Evolutionary conservation across 805 yeast genomes (phyloP), one percentile per base, ranked within the genome.

Genomic region (Yarrowia bubula): DNA sequence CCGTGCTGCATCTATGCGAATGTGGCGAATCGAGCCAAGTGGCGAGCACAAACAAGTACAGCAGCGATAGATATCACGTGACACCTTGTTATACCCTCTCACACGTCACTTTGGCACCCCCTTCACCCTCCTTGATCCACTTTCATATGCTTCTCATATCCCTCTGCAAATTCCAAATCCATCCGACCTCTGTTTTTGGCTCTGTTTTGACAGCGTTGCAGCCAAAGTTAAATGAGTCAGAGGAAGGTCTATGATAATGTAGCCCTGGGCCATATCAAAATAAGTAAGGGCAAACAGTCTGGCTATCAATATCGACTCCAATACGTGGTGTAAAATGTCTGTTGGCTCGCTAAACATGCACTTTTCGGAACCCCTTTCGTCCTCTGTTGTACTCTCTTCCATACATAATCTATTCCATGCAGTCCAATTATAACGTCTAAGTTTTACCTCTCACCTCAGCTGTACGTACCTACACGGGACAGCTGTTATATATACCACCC

Each of bases 171-270:
- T 48, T 35, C 55, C 55, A 33, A 33, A 17, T 48, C 18, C 55
- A 13, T 22, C 28, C 3, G 28, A 22, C 4, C 28, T 22, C 28
- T 22, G 28, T 22, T 22, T n/a, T 22, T 22, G 28, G 28, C 28
- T 22, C 55, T 35, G 55, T 48, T 33, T 48, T 48, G 41, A 35
- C 55, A 18, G 18, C 55, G 55, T 48, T 48, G 55, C 55, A 48
- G 55, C 41, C 55, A 48, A 48, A 48, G 55, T 14, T 35, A 6
- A 35, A 35, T 35, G 55, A 33, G 41, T 48, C 55, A 48, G 41
- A 17, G 39, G 28, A 22, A 22, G 28, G 28, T 22, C 28, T 22
- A 22, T 22, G 28, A 22, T 22, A 22, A 22, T 22, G 28, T 22
- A n/a, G n/a, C n/a, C n/a, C n/a, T n/a, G n/a, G n/a, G n/a, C n/a